phyloP scores from a whole-genome alignment of 1,139 yeast genomes.

The Yamadazyma aaseri region DNA sequence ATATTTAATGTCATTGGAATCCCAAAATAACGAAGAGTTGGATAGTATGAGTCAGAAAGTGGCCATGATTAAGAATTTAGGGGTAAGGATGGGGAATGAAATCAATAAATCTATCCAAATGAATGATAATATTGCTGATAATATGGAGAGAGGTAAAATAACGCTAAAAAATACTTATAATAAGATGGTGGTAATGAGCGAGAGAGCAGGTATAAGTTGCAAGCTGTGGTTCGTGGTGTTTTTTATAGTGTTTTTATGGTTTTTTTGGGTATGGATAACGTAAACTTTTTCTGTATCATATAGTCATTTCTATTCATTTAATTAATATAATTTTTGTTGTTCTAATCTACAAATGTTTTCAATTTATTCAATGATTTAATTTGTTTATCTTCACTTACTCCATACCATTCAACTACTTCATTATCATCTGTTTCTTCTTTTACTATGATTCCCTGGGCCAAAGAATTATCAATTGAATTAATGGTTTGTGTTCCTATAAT shows the following conservation, averaged over 20 bases:
- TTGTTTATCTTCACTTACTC: slow-evolving; percentile 4
- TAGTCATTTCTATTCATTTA: not conserved
- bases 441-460: slow-evolving; percentile 12
- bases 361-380: slow-evolving; percentile 9
- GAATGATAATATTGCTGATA: slow-evolving; percentile 54
- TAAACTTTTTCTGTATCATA: slow-evolving; percentile 1
- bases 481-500: not conserved
- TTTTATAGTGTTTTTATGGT: slow-evolving; percentile 58
- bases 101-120: slow-evolving; percentile 71
- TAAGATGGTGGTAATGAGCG: slow-evolving; percentile 79
- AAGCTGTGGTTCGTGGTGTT: slow-evolving; percentile 75
- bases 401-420: slow-evolving; percentile 4
- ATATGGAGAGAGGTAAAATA: slow-evolving; percentile 42
- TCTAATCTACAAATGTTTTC: slow-evolving; percentile 8
- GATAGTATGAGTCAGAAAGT: slow-evolving; percentile 71
- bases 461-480: slow-evolving; percentile 4
- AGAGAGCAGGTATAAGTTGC: slow-evolving; percentile 78
- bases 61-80: slow-evolving; percentile 65
- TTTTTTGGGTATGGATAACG: slow-evolving; percentile 78
- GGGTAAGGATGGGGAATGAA: slow-evolving; percentile 79
- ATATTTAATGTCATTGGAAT: slow-evolving; percentile 68
- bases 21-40: slow-evolving; percentile 80
- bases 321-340: not conserved
- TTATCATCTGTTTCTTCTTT: slow-evolving; percentile 7
- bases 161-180: slow-evolving; percentile 65